Base-by-base conservation (phyloP, 306 rosid species). In the Citrullus amarus region DNA sequence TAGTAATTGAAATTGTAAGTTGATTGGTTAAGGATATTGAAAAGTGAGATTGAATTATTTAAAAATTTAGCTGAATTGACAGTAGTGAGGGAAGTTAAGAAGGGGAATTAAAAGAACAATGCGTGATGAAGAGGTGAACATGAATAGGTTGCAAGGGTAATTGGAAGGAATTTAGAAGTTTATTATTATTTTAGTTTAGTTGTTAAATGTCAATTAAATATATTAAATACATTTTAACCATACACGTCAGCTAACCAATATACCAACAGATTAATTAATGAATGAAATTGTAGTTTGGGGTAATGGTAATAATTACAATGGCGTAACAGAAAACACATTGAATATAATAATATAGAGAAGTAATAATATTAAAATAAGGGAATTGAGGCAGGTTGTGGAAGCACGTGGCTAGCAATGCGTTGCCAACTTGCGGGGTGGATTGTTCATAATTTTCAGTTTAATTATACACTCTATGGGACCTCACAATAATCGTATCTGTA, bases 391-490 rank as follows among this genome's bases (percentile, higher is more conserved):
- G 55, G 36, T 70, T 70, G 51, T 13, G 32, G 41, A 69, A 71
- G 57, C 77, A 72, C 77, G 77, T 72, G 77, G 77, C 77, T 72
- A 8, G 59, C 77, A 72, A 46, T 46, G 76, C 22, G 11, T 34
- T 62, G 43, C 20, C 69, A 34, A 65, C 7, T 65, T 65, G 71
- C 25, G 14, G 22, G 71, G 46, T 65, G 14, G 14, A 65, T 36
- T 32, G 43, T 62, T 60, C 36, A 4, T 6, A 28, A 11, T 12
- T 30, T 14, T 30, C 32, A 1, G 41, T 65, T 65, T 7, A 8
- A 65, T 65, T 36, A 65, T 65, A 16, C 12, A 34, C 69, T 61
- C 68, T 14, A 61, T 15, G 69, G 69, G 43, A 2, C 69, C 43
- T 32, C 44, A 60, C 39, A 62, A 14, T 62, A 32, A 62, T 62